Evolutionary conservation across 2,329 filamentous ascomycete species (phyloP), one percentile per base, ranked within the genome.

Genomic region (Alternaria hordeiaustralica): DNA sequence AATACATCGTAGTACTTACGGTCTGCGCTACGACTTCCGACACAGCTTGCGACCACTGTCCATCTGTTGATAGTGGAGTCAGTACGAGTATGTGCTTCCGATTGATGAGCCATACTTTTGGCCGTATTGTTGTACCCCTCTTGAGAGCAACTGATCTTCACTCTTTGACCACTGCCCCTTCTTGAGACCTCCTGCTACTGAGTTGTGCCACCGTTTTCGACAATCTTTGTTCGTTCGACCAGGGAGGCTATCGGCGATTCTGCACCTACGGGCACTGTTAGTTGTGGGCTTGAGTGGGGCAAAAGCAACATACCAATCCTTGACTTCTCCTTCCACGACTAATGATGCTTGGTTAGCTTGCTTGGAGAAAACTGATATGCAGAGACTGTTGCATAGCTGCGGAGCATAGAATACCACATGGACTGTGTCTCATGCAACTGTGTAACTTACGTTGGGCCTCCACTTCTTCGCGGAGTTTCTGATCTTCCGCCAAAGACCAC

Each of bases 181-280:
- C 60, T 78, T 82, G 30, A 82, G 69, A 12, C 77, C 70, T 63
- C 79, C 70, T 57, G 74, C 68, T 64, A 79, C 73, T 18, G 76
- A 77, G 53, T 83, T 82, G 47, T 77, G 75, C 80, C 80, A 83
- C 45, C 82, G 74, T 64, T 83, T 83, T 18, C 82, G 76, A 58
- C 81, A 83, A 67, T 83, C 82, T 64, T 83, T 83, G 68, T 83
- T 83, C 13, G 78, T 80, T 58, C 81, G 71, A 8, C 78, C 78
- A 3, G 80, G 80, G 2, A 83, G 76, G 25, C 71, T 73, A 6
- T 69, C 61, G 12, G 81, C 80, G 45, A 83, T 76, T 49, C 69
- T 71, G 58, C 78, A 81, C 80, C 74, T 70, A 30, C 13, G 15
- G n/a, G 23, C n/a, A 6, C 8, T 18, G 41, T 68, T 46, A 70